phyloP scores from a whole-genome alignment of 768 basidiomycete genomes.

The Podaxis sp. region DNA sequence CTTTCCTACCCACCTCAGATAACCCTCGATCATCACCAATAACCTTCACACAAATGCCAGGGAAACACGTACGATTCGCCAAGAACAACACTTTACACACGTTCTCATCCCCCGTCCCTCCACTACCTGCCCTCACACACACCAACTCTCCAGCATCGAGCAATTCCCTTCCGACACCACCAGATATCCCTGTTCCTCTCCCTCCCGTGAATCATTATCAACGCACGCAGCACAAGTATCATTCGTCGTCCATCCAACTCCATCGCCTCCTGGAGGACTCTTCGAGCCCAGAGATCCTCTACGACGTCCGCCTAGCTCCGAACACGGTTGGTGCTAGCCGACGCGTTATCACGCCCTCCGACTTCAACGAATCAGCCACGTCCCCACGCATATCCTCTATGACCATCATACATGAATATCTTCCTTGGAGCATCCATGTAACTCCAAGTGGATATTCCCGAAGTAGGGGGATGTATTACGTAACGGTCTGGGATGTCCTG shows the following conservation, averaged over 20 bases:
- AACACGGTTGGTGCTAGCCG: not conserved
- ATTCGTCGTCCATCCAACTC: not conserved
- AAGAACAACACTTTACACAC: conserved; percentile 7
- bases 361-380: conserved; percentile 8
- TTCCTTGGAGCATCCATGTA: conserved; percentile 12
- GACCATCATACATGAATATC: conserved; percentile 3
- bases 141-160: conserved; percentile 1
- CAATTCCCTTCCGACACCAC: conserved; percentile 10
- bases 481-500: conserved; percentile 14
- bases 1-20: not conserved
- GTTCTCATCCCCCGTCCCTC: not conserved
- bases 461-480: conserved; percentile 4
- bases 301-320: conserved; percentile 6
- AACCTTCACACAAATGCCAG: not conserved
- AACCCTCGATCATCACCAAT: not conserved
- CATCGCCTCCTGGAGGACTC: conserved; percentile 6
- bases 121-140: not conserved
- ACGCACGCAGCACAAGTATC: not conserved
- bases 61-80: conserved; percentile 11
- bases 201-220: not conserved
- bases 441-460: conserved; percentile 8
- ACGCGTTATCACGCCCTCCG: not conserved
- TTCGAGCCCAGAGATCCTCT: conserved; percentile 5
- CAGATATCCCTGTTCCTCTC: not conserved
- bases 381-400: not conserved